These are phyloP conservation scores for Clathrus columnatus DNA, from an alignment of 768 basidiomycete genomes.

Conservation along the genomic window DNA sequence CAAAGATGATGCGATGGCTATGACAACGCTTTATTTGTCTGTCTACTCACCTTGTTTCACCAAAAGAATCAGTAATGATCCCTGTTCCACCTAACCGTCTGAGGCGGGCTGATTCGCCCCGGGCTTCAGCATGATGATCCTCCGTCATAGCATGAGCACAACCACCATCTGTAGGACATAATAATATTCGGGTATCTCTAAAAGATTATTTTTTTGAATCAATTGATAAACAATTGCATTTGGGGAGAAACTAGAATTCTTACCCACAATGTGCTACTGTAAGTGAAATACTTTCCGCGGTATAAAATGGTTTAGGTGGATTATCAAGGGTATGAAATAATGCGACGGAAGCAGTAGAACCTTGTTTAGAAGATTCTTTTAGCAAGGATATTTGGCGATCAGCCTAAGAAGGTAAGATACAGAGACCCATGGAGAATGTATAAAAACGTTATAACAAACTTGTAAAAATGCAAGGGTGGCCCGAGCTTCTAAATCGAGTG, in stretches of 20 bases:
- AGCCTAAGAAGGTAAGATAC: conserved; percentile 36
- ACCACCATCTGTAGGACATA: conserved; percentile 69
- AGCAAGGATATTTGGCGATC: conserved; percentile 68
- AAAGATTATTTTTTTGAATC: conserved; percentile 6
- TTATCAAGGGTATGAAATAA: conserved; percentile 85
- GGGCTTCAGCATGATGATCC: conserved; percentile 90
- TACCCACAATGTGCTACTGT: conserved; percentile 93
- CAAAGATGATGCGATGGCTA: background rate
- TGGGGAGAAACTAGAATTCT: conserved; percentile 18
- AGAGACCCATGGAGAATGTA: conserved; percentile 1
- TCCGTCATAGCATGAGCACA: conserved; percentile 83
- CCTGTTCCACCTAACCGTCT: conserved; percentile 86
- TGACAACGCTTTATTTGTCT: background rate
- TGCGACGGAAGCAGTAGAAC: conserved; percentile 86
- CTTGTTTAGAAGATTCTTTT: conserved; percentile 62
- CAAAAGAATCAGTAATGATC: conserved; percentile 88
- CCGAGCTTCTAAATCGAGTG: conserved; percentile 74
- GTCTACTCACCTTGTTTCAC: conserved; percentile 66
- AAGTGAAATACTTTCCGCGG: conserved; percentile 61
- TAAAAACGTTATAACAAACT: conserved; percentile 33
- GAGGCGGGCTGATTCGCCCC: conserved; percentile 74
- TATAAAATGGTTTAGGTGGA: conserved; percentile 76
- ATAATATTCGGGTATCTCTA: conserved; percentile 83
- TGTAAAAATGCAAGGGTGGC: conserved; percentile 83
- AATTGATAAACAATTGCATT: background rate